Evolutionary conservation across 2,329 filamentous ascomycete genomes (phyloP), one percentile per base, ranked within the genome.

Genomic region (Microdochium nivale): DNA sequence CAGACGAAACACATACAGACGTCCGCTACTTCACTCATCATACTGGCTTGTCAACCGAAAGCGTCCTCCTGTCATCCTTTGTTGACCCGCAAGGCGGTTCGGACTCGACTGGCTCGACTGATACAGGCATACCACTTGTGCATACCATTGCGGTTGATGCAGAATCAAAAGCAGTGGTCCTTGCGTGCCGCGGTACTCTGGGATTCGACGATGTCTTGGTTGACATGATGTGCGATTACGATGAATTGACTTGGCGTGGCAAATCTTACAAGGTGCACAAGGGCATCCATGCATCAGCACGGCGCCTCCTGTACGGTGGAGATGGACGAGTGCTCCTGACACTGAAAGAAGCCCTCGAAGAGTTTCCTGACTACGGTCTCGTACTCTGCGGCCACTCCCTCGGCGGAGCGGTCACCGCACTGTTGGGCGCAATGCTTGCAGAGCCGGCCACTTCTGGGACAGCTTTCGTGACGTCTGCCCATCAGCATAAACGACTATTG

Each of bases 171-270:
- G 84, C 86, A 0, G 81, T 89, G 0, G 84, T 89, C 0, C 70
- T 89, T n/a, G 83, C 84, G 1, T 86, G 86, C 49, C 78, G 86
- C 35, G 86, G 86, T 1, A 89, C 86, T 0, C 72, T 87, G 37
- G 86, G 86, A 0, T 88, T 88, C 54, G 85, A 88, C 59, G 86
- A 89, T 60, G 79, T 88, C 24, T 68, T 89, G 33, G 84, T 84
- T 0, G 86, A 88, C 60, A 80, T 88, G 77, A 84, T 84, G 27
- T 88, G 85, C 65, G 85, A 87, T 47, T 88, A 88, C 56, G 84
- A 87, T 57, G 76, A 83, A 51, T 67, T 87, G 10, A 55, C 70
- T 4, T 85, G 86, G 83, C 76, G 81, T 52, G 83, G 82, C 16
- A 78, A 75, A 53, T 69, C 71, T 1, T 88, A 86, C 70, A 81